These are phyloP conservation scores for Pinus albicaulis DNA, from an alignment of 75 land plant species.

Conservation along the genomic window DNA sequence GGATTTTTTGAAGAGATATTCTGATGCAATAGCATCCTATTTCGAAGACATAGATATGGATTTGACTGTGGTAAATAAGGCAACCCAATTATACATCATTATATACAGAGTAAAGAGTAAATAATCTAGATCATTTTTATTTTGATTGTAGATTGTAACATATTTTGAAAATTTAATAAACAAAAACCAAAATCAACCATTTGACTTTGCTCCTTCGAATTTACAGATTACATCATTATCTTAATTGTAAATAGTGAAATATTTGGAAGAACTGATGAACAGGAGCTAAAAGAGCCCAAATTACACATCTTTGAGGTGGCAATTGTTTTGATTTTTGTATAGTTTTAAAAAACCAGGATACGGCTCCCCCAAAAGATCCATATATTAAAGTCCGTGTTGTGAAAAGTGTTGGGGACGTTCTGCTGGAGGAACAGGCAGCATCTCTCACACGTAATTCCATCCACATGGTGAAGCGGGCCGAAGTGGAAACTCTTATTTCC, in stretches of 20 bases:
- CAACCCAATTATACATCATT: neutral
- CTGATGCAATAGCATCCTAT: conserved; percentile 63
- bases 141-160: too few relatives aligned
- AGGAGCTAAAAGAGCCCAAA: too few relatives aligned
- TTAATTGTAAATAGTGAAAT: too few relatives aligned
- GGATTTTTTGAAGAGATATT: conserved; percentile 71
- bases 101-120: too few relatives aligned
- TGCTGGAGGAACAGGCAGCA: conserved; percentile 60
- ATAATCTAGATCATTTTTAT: too few relatives aligned
- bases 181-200: too few relatives aligned
- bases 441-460: conserved; percentile 63
- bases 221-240: too few relatives aligned
- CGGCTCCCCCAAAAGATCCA: conserved; percentile 89
- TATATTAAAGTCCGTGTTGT: conserved; percentile 80
- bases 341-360: conserved; percentile 30
- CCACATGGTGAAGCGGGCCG: conserved; percentile 71
- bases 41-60: conserved; percentile 73
- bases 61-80: conserved; percentile 71
- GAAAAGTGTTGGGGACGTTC: conserved; percentile 69
- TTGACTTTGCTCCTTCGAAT: too few relatives aligned
- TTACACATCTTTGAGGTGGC: neutral
- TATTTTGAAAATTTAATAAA: too few relatives aligned
- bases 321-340: neutral
- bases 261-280: too few relatives aligned
- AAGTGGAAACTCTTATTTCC: conserved; percentile 77